Conservation (phyloP, 352 stramenopile genomes). For the Phytophthora podocarpi region DNA sequence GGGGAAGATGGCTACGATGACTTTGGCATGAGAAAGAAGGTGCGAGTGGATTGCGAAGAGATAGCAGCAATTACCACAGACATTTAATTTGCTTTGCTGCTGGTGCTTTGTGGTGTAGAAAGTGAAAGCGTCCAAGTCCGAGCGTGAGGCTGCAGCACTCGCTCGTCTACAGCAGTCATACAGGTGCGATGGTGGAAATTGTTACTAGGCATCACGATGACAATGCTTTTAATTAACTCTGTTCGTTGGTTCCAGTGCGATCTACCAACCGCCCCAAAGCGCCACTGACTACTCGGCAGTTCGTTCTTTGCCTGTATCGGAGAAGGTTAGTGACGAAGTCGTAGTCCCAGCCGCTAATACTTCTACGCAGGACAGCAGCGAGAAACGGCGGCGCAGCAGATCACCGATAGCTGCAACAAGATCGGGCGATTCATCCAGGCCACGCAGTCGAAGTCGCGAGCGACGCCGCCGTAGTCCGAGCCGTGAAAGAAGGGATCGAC, state of each 20-base stretch:
- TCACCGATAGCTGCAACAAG: constrained; percentile 16
- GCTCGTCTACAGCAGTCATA: constrained; percentile 83
- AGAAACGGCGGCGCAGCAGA: constrained; percentile 28
- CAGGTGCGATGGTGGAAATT: constrained; percentile 38
- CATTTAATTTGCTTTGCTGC: neutral
- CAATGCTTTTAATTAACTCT: constrained; percentile 5
- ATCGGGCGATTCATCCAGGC: constrained; percentile 14
- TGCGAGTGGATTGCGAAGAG: constrained; percentile 12
- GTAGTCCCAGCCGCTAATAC: neutral
- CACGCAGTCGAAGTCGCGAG: constrained; percentile 34
- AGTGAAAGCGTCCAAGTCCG: constrained; percentile 72
- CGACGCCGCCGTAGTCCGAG: constrained; percentile 28
- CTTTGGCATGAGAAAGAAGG: constrained; percentile 87
- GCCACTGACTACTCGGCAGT: constrained; percentile 4
- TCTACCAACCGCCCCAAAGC: constrained; percentile 46
- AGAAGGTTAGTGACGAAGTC: constrained; percentile 6
- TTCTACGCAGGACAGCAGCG: neutral
- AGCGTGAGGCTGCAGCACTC: constrained; percentile 82
- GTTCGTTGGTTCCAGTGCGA: constrained; percentile 36
- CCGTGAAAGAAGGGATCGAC: constrained; percentile 29
- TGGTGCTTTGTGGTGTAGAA: constrained; percentile 37
- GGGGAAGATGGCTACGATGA: constrained; percentile 89
- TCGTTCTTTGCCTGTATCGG: neutral
- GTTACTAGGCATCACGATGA: neutral
- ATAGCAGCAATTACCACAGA: neutral